Conservation (phyloP, 805 yeast species). For the Metschnikowia colocasiae region DNA sequence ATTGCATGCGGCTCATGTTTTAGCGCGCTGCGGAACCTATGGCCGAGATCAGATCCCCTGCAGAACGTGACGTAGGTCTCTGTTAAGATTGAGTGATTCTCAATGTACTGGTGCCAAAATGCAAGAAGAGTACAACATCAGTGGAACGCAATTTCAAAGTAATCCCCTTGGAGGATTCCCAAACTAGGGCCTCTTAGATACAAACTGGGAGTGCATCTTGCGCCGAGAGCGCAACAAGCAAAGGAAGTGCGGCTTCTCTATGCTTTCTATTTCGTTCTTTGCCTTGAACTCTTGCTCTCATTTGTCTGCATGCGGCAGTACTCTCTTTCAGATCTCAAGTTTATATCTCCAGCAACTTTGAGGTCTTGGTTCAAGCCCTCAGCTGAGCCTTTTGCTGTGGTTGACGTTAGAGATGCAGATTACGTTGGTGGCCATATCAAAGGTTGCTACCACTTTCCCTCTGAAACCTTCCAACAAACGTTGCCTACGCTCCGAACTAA, state of each 20-base stretch:
- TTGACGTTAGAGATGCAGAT: conserved; percentile 87
- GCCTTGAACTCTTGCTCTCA: not conserved
- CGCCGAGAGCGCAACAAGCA: not conserved
- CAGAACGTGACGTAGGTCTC: not conserved
- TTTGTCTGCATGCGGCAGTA: conserved; percentile 12
- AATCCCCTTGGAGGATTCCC: not conserved
- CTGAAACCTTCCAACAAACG: conserved; percentile 39
- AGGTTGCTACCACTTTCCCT: conserved; percentile 55
- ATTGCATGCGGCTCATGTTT: not conserved
- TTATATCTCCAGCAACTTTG: conserved; percentile 44
- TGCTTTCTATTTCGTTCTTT: not conserved
- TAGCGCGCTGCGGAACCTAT: not conserved
- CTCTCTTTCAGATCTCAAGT: conserved; percentile 39
- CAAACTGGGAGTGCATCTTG: not conserved
- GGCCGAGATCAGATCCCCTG: not conserved
- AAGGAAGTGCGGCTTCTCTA: not conserved
- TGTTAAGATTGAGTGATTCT: not conserved
- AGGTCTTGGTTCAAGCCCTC: conserved; percentile 45
- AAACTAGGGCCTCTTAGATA: not conserved
- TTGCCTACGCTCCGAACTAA: conserved; percentile 37
- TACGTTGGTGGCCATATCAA: conserved; percentile 72
- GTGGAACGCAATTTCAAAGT: not conserved
- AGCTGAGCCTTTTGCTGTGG: conserved; percentile 46
- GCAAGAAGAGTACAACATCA: not conserved
- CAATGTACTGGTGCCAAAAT: not conserved